Evolutionary conservation across 1,284 basidiomycete species (phyloP).

Genomic region (Vanrija sp.): DNA sequence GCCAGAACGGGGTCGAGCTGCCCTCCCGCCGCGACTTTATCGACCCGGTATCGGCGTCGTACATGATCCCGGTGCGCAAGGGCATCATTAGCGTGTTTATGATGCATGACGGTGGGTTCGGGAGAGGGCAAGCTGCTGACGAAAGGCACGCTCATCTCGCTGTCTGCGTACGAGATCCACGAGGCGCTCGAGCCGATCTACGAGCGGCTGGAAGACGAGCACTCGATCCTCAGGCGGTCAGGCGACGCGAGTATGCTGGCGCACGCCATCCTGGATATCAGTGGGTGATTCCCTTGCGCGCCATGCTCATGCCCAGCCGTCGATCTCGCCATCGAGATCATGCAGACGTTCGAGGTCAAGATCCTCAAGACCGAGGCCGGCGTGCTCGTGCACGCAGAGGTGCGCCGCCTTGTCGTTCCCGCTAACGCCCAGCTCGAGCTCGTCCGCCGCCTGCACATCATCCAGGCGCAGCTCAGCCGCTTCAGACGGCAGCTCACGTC

Average conservation of each 20-base stretch:
- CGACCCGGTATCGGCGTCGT: conserved; percentile 45
- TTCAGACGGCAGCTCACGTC: conserved; percentile 43
- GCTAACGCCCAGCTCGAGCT: conserved; percentile 36
- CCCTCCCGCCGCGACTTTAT: conserved; percentile 42
- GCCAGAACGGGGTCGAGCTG: background rate
- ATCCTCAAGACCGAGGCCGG: conserved; percentile 47
- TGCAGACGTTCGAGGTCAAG: conserved; percentile 47
- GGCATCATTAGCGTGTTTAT: conserved; percentile 46
- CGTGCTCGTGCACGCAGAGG: conserved; percentile 44
- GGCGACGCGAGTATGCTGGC: conserved; percentile 48
- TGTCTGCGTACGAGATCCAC: conserved; percentile 32
- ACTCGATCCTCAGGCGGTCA: conserved; percentile 41
- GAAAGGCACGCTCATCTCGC: conserved; percentile 43
- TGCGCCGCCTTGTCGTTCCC: background rate
- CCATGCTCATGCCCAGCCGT: conserved; percentile 27
- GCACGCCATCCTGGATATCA: conserved; percentile 46
- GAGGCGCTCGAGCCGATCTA: conserved; percentile 47
- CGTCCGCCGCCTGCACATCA: conserved; percentile 47
- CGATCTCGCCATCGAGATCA: conserved; percentile 44
- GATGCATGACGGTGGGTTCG: conserved; percentile 42
- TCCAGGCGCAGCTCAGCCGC: conserved; percentile 48
- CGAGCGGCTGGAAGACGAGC: conserved; percentile 41
- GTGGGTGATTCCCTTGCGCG: conserved; percentile 20
- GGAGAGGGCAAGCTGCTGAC: background rate
- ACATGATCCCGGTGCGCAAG: conserved; percentile 47